A percentile compares a stretch with the other conserved stretches of the same genome.
phyloP scores from a whole-genome alignment of 2,329 filamentous ascomycete genomes.

The Colletotrichum navitas region DNA sequence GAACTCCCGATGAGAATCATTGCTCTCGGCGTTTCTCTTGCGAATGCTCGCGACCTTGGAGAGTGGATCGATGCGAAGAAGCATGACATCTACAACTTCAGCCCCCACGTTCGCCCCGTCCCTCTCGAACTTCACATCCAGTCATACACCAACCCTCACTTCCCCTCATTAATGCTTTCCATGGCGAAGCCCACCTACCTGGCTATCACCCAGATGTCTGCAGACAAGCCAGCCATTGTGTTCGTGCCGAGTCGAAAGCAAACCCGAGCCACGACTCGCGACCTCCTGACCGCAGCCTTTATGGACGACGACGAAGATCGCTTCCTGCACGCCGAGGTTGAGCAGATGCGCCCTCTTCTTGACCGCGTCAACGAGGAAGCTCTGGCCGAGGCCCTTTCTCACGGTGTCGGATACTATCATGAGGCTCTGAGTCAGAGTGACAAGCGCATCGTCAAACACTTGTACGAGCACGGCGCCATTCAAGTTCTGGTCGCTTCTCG shows the following conservation, averaged over 20 bases:
- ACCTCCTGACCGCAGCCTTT: conserved; percentile 87
- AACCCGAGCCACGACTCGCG: conserved; percentile 85
- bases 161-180: conserved; percentile 97
- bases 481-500: conserved; percentile 83
- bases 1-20: conserved; percentile 88
- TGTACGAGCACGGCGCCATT: conserved; percentile 90
- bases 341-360: conserved; percentile 86
- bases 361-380: conserved; percentile 87
- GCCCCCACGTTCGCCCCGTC: conserved; percentile 87
- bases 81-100: conserved; percentile 99
- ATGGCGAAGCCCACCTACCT: conserved; percentile 97
- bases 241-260: conserved; percentile 97
- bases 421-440: conserved; percentile 91
- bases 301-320: conserved; percentile 93
- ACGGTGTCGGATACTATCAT: conserved; percentile 97
- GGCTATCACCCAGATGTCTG: conserved; percentile 87
- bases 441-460: conserved; percentile 92
- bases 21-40: conserved; percentile 89
- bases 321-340: conserved; percentile 86
- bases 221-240: conserved; percentile 89
- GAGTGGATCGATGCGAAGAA: conserved; percentile 99
- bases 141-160: conserved; percentile 95
- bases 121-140: conserved; percentile 95
- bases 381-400: conserved; percentile 87
- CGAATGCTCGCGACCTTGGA: conserved; percentile 93